Conservation (phyloP, 2,329 filamentous ascomycete species). For the Neoscytalidium dimidiatum region DNA sequence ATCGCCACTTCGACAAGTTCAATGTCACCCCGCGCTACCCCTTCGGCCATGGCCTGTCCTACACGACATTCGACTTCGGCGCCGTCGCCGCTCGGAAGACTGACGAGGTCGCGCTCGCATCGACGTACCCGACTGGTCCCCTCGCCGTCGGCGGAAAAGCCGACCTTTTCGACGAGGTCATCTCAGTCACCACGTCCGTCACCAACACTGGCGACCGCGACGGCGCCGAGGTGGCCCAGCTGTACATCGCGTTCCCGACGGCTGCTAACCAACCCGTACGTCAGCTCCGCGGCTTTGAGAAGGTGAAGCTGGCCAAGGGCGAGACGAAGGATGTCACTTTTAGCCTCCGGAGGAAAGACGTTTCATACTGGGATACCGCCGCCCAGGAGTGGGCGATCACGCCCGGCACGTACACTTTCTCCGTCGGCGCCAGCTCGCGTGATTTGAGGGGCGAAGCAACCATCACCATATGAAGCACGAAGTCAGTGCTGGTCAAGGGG, state of each 20-base stretch:
- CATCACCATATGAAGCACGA: neutral
- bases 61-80: constrained; percentile 16
- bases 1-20: constrained; percentile 45
- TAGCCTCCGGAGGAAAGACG: constrained; percentile 21
- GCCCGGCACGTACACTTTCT: constrained; percentile 17
- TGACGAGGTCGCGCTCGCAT: neutral
- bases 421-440: constrained; percentile 13
- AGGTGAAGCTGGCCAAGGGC: constrained; percentile 20
- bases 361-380: constrained; percentile 22
- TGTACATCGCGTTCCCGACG: constrained; percentile 23
- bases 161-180: constrained; percentile 13
- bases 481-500: no score
- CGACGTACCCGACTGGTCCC: constrained; percentile 24
- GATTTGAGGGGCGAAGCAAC: constrained; percentile 8
- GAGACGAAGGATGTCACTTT: constrained; percentile 16
- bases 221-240: constrained; percentile 25
- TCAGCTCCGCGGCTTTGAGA: constrained; percentile 24
- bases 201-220: constrained; percentile 22
- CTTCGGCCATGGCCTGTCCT: constrained; percentile 19
- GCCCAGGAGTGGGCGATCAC: constrained; percentile 22
- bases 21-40: constrained; percentile 39
- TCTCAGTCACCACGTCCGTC: constrained; percentile 18
- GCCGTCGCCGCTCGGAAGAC: constrained; percentile 31
- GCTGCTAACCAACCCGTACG: constrained; percentile 16
- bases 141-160: constrained; percentile 7